Evolutionary conservation across 2,329 filamentous ascomycete genomes (phyloP), one percentile per base, ranked within the genome.

Genomic region (Didymosphaeria variabile): DNA sequence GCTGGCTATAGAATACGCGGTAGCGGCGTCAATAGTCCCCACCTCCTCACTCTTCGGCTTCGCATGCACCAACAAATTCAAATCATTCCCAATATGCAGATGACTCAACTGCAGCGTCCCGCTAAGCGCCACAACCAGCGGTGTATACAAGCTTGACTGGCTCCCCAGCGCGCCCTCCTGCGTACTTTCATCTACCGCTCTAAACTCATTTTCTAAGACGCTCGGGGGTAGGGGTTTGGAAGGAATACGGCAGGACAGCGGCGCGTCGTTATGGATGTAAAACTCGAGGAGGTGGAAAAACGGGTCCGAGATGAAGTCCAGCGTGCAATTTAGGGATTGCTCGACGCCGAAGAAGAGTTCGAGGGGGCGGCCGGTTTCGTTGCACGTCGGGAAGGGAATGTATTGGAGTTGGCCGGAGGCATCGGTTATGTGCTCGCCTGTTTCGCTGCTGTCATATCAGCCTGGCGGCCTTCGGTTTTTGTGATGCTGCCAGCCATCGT

Each of bases 181-280:
- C 19, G 72, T 69, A 3, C 32, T 83, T 66, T 87, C 78, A 53
- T 77, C 74, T 1, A 60, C 62, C 13, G 72, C 70, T 38, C 66
- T 70, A 65, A 74, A 77, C 51, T 75, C 68, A 34, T 63, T 65
- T 59, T 70, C 68, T 63, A 72, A 59, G 31, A 79, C 77, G 21
- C 73, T 72, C 10, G 79, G 74, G 1, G 80, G 74, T 1, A 87
- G 80, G 0, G 94, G 94, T 8, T 90, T 89, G 0, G 92, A 88
- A 31, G 94, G 93, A 15, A 98, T 87, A 55, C 95, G 94, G 80
- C 95, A 99, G 57, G 93, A 89, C 53, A 98, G 85, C 10, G 95
- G 95, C 19, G 93, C 94, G 80, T 99, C 95, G 82, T 91, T 93
- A 85, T 98, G 95, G 78, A 98, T 90, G 85, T 98, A 98, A 85